Evolutionary conservation across 192 early-diverging fungal species (phyloP).

Genomic region (Coemansia sp.): DNA sequence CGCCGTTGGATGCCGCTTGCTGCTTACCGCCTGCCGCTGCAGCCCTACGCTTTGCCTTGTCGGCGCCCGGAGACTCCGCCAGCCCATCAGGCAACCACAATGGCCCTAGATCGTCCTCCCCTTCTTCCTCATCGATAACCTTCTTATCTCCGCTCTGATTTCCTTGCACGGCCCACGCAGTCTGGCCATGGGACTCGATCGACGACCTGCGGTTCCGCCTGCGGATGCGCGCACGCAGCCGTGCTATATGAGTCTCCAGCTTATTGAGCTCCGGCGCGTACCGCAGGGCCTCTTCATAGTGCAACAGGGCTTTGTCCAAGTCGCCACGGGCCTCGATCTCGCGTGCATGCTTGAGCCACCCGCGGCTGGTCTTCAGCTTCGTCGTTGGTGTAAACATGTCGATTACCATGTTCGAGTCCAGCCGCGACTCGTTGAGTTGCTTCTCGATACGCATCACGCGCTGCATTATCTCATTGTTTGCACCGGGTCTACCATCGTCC

Average conservation of each 20-base stretch:
- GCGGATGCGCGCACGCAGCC: conserved; percentile 33
- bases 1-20: neutral
- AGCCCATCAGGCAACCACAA: conserved; percentile 46
- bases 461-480: conserved; percentile 48
- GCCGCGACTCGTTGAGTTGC: conserved; percentile 29
- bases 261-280: conserved; percentile 56
- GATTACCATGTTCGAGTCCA: conserved; percentile 42
- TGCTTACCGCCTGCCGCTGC: neutral
- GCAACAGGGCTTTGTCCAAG: conserved; percentile 49
- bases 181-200: conserved; percentile 36
- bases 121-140: conserved; percentile 19
- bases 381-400: conserved; percentile 60
- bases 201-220: conserved; percentile 40
- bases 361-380: conserved; percentile 60
- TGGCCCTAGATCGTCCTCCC: conserved; percentile 29
- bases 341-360: conserved; percentile 56
- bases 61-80: conserved; percentile 51
- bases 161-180: neutral
- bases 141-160: neutral
- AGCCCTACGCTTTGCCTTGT: conserved; percentile 44
- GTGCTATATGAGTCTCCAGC: conserved; percentile 51
- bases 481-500: neutral
- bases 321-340: conserved; percentile 56
- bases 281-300: conserved; percentile 54
- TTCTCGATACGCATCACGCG: conserved; percentile 51